Base-by-base conservation (phyloP, 1,284 basidiomycete species). In the Ceratobasidium sp. region DNA sequence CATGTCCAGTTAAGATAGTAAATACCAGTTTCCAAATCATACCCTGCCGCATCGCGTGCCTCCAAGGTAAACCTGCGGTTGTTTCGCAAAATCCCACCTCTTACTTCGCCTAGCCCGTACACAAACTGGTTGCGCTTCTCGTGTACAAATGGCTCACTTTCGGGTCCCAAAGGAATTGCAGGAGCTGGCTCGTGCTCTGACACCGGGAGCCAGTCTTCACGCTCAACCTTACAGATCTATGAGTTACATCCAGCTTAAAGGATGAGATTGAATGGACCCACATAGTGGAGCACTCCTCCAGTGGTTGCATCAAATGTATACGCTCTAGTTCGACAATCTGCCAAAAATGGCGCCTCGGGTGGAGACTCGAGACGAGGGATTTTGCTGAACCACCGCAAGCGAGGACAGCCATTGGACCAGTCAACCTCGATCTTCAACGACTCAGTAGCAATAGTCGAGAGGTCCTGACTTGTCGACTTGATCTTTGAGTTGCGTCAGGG, bases 241-340 rank as follows among this genome's bases (percentile, higher is more conserved):
- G 35, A 0, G 5, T 42, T 49, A 31, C 28, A 61, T 8, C 51
- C 45, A 33, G 11, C 26, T 15, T 13, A 11, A 47, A 37, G 23
- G 26, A 35, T 45, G 45, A 49, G 26, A 11, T 33, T 45, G 8
- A 1, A 15, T 20, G 39, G 10, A 33, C 71, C 65, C 51, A 65
- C 71, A 56, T 75, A 75, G 37, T 75, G 71, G 39, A 75, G 71
- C 7, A 75, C 61, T 3, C 45, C 71, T 28, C 71, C 71, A 37
- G 60, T 51, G 20, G 71, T 61, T 42, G 71, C 71, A n/a, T 75
- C 71, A 37, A 64, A 75, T 23, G 71, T 75, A n/a, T 75, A 75
- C 15, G 71, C 71, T 54, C 71, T 64, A 37, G 71, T 75, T 37
- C 58, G 60, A 28, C 47, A 64, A 33, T 75, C 71, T 17, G 71